These are phyloP conservation scores for Aureococcus anophagefferens DNA, from an alignment of 108 stramenopile genomes.

Conservation along the genomic window DNA sequence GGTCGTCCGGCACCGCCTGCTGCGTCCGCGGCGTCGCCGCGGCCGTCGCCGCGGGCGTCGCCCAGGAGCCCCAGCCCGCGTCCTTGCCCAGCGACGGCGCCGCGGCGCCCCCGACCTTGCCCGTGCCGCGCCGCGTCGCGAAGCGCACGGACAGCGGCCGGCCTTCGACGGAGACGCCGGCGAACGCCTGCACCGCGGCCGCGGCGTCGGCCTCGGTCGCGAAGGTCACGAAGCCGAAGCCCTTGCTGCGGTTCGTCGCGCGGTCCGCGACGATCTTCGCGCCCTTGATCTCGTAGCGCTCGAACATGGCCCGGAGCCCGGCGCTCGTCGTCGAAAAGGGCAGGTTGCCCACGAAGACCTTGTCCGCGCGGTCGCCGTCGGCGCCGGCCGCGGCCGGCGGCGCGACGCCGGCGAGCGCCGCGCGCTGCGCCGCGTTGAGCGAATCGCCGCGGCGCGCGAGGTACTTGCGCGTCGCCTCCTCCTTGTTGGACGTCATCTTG, in stretches of 20 bases:
- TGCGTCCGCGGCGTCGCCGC: too few species aligned
- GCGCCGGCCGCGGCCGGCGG: neutral
- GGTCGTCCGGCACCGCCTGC: too few species aligned
- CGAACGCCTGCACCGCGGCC: neutral
- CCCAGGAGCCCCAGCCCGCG: neutral
- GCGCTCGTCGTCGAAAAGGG: neutral
- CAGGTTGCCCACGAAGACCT: neutral
- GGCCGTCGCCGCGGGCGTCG: neutral
- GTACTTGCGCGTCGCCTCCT: neutral
- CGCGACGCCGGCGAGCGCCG: neutral
- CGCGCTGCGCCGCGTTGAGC: too few species aligned
- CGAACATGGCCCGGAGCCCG: neutral
- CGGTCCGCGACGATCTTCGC: neutral
- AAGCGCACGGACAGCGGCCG: neutral
- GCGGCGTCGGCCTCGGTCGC: neutral
- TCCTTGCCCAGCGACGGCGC: neutral
- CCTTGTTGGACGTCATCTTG: neutral
- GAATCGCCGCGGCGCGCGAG: neutral
- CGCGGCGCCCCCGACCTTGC: neutral
- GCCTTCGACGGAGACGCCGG: neutral
- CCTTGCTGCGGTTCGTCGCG: neutral
- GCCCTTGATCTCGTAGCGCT: neutral
- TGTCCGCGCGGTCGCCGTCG: neutral
- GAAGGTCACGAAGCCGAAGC: neutral
- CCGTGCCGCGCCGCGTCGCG: neutral